Evolutionary conservation across 768 basidiomycete species (phyloP), one percentile per base, ranked within the genome.

Genomic region (Pleurotus ostreatus): DNA sequence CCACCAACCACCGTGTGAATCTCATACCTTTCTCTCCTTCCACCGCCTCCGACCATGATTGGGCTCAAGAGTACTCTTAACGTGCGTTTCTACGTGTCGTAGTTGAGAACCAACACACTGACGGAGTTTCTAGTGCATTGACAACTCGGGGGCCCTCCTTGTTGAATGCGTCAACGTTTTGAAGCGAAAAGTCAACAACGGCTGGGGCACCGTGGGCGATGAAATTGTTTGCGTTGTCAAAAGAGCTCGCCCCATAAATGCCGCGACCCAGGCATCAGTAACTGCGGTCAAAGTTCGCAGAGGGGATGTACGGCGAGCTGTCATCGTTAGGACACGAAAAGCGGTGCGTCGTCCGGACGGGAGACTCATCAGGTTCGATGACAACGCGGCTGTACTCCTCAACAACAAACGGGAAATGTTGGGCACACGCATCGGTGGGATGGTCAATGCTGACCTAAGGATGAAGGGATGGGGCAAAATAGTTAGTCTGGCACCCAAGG

Each of bases 321-420:
- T 98, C 61, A 90, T 98, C 55, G 96, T 98, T 7, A 85, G 96
- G 37, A 94, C 93, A n/a, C 82, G 84, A 64, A 96, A 97, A 71
- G 70, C 84, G 20, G 88, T 93, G 4, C 80, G 84, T 41, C 77
- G 96, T 66, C 86, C 94, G 18, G 96, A 98, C 71, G 96, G 96
- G 12, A 81, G 92, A 25, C 78, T 83, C 63, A 78, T 98, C 60
- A 78, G 90, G 45, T 98, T 98, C 71, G 96, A 98, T 72, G 96
- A 98, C 79, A 98, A 98, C 65, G 96, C 96, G 0, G 93, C 86
- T 7, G 94, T 98, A 4, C 73, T 98, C 37, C 70, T 98, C 56
- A 98, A 98, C 71, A 92, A 92, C 77, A 98, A 98, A 76, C 82
- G 86, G 56, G 93, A 96, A 73, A 92, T 98, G 89, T 68, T 98